These are phyloP conservation scores for Lentinus brumalis DNA, from an alignment of 768 basidiomycete species.

Conservation along the genomic window DNA sequence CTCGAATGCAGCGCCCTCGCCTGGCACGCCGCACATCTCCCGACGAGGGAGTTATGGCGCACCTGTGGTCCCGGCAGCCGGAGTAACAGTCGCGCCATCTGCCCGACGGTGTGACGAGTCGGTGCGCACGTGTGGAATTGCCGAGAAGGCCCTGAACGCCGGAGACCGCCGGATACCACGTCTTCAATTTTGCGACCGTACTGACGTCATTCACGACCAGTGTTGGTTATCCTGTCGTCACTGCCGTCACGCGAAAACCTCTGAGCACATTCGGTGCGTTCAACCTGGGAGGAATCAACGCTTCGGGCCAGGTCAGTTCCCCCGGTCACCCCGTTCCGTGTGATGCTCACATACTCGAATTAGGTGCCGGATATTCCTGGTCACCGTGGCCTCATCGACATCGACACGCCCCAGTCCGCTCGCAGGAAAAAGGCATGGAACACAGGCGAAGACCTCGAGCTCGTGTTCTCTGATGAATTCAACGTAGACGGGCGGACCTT, in stretches of 20 bases:
- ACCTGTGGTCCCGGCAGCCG: too few relatives aligned
- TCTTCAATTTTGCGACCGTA: not conserved
- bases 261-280: constrained; percentile 38
- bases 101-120: too few relatives aligned
- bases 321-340: not conserved
- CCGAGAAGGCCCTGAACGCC: not conserved
- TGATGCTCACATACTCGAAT: not conserved
- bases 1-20: not conserved
- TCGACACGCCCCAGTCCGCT: constrained; percentile 67
- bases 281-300: constrained; percentile 51
- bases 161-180: not conserved
- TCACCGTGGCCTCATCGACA: constrained; percentile 74
- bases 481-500: constrained; percentile 78
- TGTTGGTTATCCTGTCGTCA: constrained; percentile 40
- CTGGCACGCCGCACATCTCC: too few relatives aligned
- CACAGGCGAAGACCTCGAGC: constrained; percentile 54
- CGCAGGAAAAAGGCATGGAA: constrained; percentile 54
- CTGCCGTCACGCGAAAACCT: constrained; percentile 27
- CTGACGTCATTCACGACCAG: constrained; percentile 21
- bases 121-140: too few relatives aligned
- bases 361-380: constrained; percentile 31
- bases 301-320: constrained; percentile 43
- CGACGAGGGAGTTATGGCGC: too few relatives aligned
- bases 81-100: too few relatives aligned
- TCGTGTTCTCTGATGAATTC: constrained; percentile 92